Evolutionary conservation across 371 early-diverging fungal genomes (phyloP), one percentile per base, ranked within the genome.

Genomic region (Chytridiales sp.): DNA sequence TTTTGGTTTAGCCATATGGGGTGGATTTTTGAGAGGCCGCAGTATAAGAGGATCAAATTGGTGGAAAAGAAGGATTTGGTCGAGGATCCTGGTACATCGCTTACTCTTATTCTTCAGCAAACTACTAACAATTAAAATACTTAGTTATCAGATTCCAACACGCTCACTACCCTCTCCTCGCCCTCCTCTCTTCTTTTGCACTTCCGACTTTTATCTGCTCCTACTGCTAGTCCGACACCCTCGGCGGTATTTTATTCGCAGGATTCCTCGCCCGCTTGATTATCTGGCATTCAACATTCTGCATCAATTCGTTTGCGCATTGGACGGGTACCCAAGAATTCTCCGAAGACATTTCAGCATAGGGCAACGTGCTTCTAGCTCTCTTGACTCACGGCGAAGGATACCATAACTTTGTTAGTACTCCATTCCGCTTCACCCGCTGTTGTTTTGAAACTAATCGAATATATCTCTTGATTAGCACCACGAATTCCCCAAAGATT

Each of bases 401-500:
- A 1, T 53, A 68, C 66, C 74, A 72, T 65, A 69, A 74, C 59
- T 72, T 62, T 32, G 60, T 59, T 41, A 50, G 49, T 50, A n/a
- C 3, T 34, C 21, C 9, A 26, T n/a, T n/a, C n/a, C n/a, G n/a
- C n/a, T n/a, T n/a, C n/a, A n/a, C 11, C 15, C n/a, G 27, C 11
- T 31, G 21, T 8, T 26, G 15, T 48, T 48, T 44, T 44, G n/a
- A 8, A n/a, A n/a, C n/a, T n/a, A n/a, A n/a, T n/a, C n/a, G n/a
- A n/a, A n/a, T n/a, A n/a, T n/a, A n/a, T 11, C 9, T 24, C 11
- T 6, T 4, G 47, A 63, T 36, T 90, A 78, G 86, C 88, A 92
- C 59, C 93, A 92, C 70, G 87, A 91, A 72, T 94, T 93, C 80
- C 94, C 95, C 51, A 82, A 86, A 66, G 95, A 94, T 73, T 94